These are phyloP conservation scores for Elongisporangium prolatum DNA, from an alignment of 352 stramenopile species.

Conservation along the genomic window DNA sequence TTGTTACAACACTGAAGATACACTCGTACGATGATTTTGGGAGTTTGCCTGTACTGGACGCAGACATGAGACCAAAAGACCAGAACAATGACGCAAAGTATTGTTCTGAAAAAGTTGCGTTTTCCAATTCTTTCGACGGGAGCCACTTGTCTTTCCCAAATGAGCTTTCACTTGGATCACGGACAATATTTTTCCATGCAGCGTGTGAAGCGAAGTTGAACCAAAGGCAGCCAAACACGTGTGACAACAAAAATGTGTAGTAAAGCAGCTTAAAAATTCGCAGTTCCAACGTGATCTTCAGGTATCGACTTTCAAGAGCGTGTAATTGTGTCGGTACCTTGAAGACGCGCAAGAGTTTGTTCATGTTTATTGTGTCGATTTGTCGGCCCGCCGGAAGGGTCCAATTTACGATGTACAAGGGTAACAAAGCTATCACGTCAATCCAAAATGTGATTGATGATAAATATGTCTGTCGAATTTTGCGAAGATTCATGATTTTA, in stretches of 20 bases:
- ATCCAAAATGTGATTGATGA: constrained; percentile 30
- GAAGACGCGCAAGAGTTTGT: constrained; percentile 46
- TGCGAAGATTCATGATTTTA: constrained; percentile 41
- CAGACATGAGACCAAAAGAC: constrained; percentile 55
- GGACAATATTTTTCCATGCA: constrained; percentile 3
- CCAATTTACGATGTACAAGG: constrained; percentile 45
- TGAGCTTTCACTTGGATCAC: neutral
- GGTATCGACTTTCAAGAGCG: constrained; percentile 29
- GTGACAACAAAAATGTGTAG: constrained; percentile 38
- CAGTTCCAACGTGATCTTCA: constrained; percentile 39
- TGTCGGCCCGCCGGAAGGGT: constrained; percentile 7
- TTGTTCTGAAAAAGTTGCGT: constrained; percentile 16
- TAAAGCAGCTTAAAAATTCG: constrained; percentile 47
- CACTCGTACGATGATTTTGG: constrained; percentile 33
- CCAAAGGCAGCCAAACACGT: constrained; percentile 46
- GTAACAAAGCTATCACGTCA: constrained; percentile 32
- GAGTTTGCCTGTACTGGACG: constrained; percentile 31
- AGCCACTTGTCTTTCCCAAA: constrained; percentile 46
- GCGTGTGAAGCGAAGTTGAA: constrained; percentile 45
- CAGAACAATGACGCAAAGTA: constrained; percentile 49
- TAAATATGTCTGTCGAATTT: constrained; percentile 34
- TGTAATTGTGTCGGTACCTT: constrained; percentile 24
- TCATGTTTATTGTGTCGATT: constrained; percentile 42
- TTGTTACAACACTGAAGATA: constrained; percentile 41
- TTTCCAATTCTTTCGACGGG: constrained; percentile 17